Evolutionary conservation across 768 basidiomycete genomes (phyloP), one percentile per base, ranked within the genome.

Genomic region (Trametes cubensis): DNA sequence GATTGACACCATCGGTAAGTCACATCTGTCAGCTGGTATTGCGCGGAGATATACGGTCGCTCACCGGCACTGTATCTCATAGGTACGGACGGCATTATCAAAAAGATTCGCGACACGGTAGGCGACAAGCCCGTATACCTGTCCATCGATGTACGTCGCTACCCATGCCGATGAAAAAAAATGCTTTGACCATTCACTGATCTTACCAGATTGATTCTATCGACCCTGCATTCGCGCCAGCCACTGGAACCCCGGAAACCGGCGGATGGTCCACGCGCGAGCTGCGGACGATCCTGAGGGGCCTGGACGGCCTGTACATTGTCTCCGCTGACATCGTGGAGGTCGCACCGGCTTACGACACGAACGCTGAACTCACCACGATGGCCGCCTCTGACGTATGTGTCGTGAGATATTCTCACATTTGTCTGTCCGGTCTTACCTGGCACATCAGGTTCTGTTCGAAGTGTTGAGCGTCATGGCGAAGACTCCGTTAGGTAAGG

Each of bases 241-340:
- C 90, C 0, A 91, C 91, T 0, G 91, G 91, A 4, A 93, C 92
- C 0, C 92, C 91, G 0, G 92, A 93, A 74, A 88, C 90, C 0
- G 91, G 90, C 0, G 90, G 85, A 11, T 92, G 90, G 91, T 88
- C 90, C 4, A 91, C 90, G 7, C 86, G 92, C 60, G 91, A 94
- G 73, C 76, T 92, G 53, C 85, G 89, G 51, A 85, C 86, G 7
- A 89, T 93, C 68, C 74, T 93, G 60, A 79, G 90, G 50, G 90
- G 91, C 20, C 74, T 94, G 15, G 86, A 87, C 56, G 90, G 90
- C 15, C 78, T 93, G 54, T 78, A 84, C 61, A 86, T 94, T 63
- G 89, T 93, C 48, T 90, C 86, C 40, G 89, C 87, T 10, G 92
- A 94, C 70, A 84, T 94, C 46, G 92, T 94, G 48, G 92, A 94